Percentiles rank a stretch among this genome's conserved stretches.
These are phyloP conservation scores for Nasturtium officinale DNA, from an alignment of 345 rosid species.

Conservation along the genomic window DNA sequence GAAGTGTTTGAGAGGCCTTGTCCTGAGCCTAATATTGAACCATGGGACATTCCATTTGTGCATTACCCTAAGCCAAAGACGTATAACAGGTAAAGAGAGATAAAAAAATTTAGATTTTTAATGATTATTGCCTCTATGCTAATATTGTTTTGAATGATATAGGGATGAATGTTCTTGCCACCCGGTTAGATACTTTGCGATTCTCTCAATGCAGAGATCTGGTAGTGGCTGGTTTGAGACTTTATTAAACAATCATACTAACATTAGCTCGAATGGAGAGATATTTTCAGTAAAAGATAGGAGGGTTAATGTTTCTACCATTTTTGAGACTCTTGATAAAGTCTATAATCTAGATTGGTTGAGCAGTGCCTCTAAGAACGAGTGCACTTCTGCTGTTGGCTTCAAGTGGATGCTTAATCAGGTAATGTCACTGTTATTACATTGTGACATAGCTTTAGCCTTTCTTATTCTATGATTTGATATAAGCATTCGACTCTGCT, in stretches of 20 bases:
- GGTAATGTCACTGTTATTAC: conserved; percentile 45
- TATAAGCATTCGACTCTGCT: neutral
- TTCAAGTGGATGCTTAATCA: conserved; percentile 99
- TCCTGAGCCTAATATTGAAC: conserved; percentile 67
- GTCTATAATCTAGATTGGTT: conserved; percentile 88
- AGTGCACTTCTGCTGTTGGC: conserved; percentile 95
- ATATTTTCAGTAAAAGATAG: conserved; percentile 87
- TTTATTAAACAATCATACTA: conserved; percentile 86
- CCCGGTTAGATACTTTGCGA: conserved; percentile 92
- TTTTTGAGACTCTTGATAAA: conserved; percentile 76
- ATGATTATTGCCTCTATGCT: neutral
- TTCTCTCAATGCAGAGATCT: conserved; percentile 98
- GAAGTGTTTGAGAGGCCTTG: conserved; percentile 61
- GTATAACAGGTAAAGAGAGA: conserved; percentile 58
- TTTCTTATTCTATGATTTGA: neutral
- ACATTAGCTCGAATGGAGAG: conserved; percentile 96
- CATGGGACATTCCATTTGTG: conserved; percentile 85
- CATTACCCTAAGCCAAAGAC: conserved; percentile 81
- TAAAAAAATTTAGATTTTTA: neutral
- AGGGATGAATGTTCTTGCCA: conserved; percentile 88
- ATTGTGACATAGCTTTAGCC: neutral
- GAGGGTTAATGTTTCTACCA: conserved; percentile 73
- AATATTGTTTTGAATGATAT: neutral
- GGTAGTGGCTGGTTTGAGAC: conserved; percentile 99
- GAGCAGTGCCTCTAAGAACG: conserved; percentile 95